These are phyloP conservation scores for Talaromyces sp. DNA, from an alignment of 2,329 filamentous ascomycete genomes.

Conservation along the genomic window DNA sequence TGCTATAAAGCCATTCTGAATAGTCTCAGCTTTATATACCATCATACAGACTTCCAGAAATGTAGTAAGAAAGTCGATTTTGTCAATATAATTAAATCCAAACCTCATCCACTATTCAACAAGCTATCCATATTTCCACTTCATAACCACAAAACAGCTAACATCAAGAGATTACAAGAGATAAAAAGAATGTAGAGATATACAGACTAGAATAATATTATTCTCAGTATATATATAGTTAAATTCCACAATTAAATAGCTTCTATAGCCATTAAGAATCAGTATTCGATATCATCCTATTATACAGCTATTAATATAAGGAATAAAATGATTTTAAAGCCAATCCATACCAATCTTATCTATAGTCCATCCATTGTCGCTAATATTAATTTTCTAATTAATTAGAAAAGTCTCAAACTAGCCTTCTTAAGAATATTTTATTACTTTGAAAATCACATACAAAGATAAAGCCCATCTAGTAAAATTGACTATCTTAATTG, in stretches of 20 bases:
- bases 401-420: not conserved
- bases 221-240: too few relatives aligned
- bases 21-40: not conserved
- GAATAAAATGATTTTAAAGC: constrained; percentile 3
- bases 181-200: too few relatives aligned
- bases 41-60: not conserved
- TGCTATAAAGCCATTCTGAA: not conserved
- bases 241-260: not conserved
- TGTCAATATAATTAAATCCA: too few relatives aligned
- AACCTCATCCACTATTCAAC: not conserved
- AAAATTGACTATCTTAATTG: too few relatives aligned
- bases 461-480: not conserved
- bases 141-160: not conserved
- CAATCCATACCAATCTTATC: not conserved
- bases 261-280: not conserved
- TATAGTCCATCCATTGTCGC: not conserved
- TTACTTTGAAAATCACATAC: constrained; percentile 9
- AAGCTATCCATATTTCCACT: not conserved
- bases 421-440: constrained; percentile 5
- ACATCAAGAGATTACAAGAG: too few relatives aligned
- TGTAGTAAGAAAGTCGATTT: too few relatives aligned
- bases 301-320: not conserved
- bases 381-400: not conserved
- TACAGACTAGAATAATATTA: too few relatives aligned
- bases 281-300: not conserved